Base-by-base conservation (phyloP, 805 yeast genomes). In the Wickerhamomyces hampshirensis region DNA sequence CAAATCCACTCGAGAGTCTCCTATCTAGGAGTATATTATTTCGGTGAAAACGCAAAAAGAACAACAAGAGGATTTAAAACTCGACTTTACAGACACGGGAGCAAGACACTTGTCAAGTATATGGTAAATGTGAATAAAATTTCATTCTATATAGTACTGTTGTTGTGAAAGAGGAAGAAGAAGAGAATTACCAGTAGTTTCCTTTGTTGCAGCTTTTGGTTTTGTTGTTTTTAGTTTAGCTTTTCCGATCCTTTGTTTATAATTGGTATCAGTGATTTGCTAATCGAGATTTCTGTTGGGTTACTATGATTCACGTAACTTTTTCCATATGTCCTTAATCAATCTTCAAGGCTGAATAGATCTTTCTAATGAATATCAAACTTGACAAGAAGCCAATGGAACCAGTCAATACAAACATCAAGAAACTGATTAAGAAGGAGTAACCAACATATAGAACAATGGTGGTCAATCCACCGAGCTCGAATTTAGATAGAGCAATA, bases 381-480 rank as follows among this genome's bases (percentile, higher is more conserved):
- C 80, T 73, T 45, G 88, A 73, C 31, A 85, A 42, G 64, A 85
- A 86, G 2, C 98, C 98, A 50, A 88, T 73, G 4, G 96, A 63
- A 28, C 97, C 98, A 47, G 96, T 86, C 28, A 87, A 72, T 33
- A 93, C 61, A 59, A 93, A 91, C 27, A 83, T 74, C 43, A 83
- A 62, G 27, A 72, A 56, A 24, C 94, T 78, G 38, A 87, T 77
- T 39, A 89, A 68, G 6, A 74, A 46, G 2, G 95, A 81, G 65
- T 91, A 93, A 6, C 95, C 96, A 29, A 83, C 65, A 56, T 86
- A 93, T 35, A 93, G 66, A 14, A 84, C 80, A 37, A 84, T 63
- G 4, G 96, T 85, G 4, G 84, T 71, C 39, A 84, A 67, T 5
- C 88, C 94, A 29, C 80, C 84, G 33, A 89, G 65, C 41, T 70